Percentiles rank a stretch among this genome's conserved stretches.
Conservation (phyloP, 306 rosid genomes). For the Bauhinia variegata region DNA sequence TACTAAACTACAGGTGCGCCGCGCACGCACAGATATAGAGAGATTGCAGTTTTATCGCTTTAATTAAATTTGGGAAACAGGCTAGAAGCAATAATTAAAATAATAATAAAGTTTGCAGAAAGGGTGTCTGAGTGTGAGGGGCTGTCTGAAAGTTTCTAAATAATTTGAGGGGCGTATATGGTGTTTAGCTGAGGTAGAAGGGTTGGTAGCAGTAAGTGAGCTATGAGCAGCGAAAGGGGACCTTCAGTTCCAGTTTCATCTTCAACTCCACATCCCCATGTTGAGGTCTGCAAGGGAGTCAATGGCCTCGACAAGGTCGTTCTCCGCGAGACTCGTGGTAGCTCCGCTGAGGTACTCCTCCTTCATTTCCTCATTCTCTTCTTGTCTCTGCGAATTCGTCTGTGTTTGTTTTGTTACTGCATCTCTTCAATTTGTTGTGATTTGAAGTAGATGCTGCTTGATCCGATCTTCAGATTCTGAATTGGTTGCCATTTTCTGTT, state of each 20-base stretch:
- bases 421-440: slow-evolving; percentile 8
- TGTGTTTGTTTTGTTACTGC: neutral
- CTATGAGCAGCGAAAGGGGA: slow-evolving; percentile 54
- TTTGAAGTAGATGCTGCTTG: slow-evolving; percentile 7
- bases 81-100: neutral
- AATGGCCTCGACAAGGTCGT: slow-evolving; percentile 74
- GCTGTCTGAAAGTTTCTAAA: neutral
- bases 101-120: neutral
- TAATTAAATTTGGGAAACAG: too few relatives aligned
- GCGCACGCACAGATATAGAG: too few relatives aligned
- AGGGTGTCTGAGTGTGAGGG: neutral
- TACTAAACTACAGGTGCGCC: too few relatives aligned
- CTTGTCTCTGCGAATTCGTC: neutral
- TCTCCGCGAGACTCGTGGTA: slow-evolving; percentile 65
- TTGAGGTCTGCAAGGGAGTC: slow-evolving; percentile 58
- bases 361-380: neutral
- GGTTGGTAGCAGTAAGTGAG: neutral
- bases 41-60: too few relatives aligned
- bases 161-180: slow-evolving; percentile 6
- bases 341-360: slow-evolving; percentile 58
- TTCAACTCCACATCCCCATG: slow-evolving; percentile 28
- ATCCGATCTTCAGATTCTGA: slow-evolving; percentile 5
- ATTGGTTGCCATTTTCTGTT: slow-evolving; percentile 26
- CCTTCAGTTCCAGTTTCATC: slow-evolving; percentile 21
- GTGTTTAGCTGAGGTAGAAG: slow-evolving; percentile 14